phyloP scores from a whole-genome alignment of 2,329 filamentous ascomycete species.

The Cladosporium sp. region DNA sequence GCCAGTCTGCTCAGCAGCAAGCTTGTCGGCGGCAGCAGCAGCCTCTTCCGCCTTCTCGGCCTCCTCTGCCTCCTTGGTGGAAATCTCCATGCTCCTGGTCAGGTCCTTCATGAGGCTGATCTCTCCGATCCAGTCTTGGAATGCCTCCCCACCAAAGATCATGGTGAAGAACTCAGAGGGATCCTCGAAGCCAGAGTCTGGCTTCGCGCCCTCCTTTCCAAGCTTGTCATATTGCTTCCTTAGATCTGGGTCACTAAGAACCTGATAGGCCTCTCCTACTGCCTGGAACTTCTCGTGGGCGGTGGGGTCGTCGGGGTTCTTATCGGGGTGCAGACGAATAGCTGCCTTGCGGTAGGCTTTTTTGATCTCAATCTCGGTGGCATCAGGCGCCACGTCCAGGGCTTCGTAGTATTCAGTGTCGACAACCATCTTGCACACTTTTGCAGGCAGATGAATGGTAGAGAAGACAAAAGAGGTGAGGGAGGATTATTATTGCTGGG shows the following conservation, averaged over 20 bases:
- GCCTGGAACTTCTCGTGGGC: conserved; percentile 93
- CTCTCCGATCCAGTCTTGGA: conserved; percentile 94
- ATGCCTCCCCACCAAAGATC: conserved; percentile 96
- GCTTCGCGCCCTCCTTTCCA: conserved; percentile 91
- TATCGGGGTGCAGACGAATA: conserved; percentile 93
- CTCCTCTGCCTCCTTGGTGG: conserved; percentile 74
- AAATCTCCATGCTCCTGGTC: conserved; percentile 97
- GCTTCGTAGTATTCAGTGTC: conserved; percentile 95
- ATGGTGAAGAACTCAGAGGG: conserved; percentile 96
- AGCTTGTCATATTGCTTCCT: conserved; percentile 93
- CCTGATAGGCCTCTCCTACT: conserved; percentile 69
- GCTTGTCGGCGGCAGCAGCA: conserved; percentile 44
- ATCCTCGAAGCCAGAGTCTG: conserved; percentile 86
- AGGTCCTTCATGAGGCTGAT: conserved; percentile 98
- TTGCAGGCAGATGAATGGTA: background rate
- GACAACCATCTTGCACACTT: conserved; percentile 67
- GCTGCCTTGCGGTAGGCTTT: conserved; percentile 91
- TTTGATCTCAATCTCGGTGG: conserved; percentile 91
- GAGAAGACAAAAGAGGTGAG: background rate
- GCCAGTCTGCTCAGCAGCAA: conserved; percentile 31
- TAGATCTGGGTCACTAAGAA: conserved; percentile 82
- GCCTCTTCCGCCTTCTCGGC: conserved; percentile 52
- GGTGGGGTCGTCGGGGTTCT: conserved; percentile 93
- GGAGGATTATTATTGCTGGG: conserved; percentile 4
- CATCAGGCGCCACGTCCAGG: conserved; percentile 72